phyloP scores from a whole-genome alignment of 2,329 filamentous ascomycete genomes.

The Apiospora malaysiana region DNA sequence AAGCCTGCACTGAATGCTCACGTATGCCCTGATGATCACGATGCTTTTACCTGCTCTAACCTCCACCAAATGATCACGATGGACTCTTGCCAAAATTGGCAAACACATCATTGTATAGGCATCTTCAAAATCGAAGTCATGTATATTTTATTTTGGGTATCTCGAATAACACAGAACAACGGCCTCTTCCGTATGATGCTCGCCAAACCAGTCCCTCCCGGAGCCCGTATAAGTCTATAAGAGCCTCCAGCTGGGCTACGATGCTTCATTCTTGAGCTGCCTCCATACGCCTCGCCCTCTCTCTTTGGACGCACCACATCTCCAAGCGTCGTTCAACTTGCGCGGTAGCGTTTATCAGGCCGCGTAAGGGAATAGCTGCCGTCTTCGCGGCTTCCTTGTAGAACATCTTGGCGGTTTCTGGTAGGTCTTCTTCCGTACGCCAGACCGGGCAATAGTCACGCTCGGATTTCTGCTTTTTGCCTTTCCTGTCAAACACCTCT shows the following conservation, averaged over 20 bases:
- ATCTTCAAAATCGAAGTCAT: neutral
- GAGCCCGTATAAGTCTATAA: neutral
- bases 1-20: neutral
- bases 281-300: constrained; percentile 33
- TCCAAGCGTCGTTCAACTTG: constrained; percentile 45
- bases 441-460: constrained; percentile 40
- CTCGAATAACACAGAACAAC: neutral
- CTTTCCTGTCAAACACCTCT: constrained; percentile 20
- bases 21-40: neutral
- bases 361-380: constrained; percentile 42
- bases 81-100: neutral
- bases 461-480: constrained; percentile 1
- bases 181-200: neutral
- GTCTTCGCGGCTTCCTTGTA: constrained; percentile 49
- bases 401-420: constrained; percentile 46
- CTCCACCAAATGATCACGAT: neutral
- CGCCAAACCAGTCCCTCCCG: neutral
- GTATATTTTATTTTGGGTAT: neutral
- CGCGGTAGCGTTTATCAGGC: constrained; percentile 43
- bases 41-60: neutral
- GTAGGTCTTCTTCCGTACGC: constrained; percentile 49
- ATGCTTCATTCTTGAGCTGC: constrained; percentile 4
- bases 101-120: neutral
- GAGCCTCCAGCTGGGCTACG: neutral
- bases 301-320: constrained; percentile 40